These are phyloP conservation scores for Schwanniomyces yamadae DNA, from an alignment of 805 yeast species.

Conservation along the genomic window DNA sequence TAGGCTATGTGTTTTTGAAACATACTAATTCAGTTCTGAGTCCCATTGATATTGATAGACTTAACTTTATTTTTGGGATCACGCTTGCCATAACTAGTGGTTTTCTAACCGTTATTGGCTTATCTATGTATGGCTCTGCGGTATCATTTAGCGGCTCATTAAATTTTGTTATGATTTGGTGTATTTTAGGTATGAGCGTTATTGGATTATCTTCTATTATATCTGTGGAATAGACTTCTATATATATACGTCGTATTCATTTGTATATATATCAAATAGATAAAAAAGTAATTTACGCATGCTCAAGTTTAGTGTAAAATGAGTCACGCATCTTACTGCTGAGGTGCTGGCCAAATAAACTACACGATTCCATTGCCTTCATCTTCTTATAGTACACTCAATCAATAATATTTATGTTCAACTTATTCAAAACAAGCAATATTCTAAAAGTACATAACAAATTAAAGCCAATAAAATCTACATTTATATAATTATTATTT, in stretches of 20 bases:
- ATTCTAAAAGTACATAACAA: conserved; percentile 6
- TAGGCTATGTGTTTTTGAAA: conserved; percentile 54
- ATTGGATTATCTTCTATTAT: conserved; percentile 44
- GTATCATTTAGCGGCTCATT: conserved; percentile 76
- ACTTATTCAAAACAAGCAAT: too few species aligned
- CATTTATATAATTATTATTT: too few species aligned
- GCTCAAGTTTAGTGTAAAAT: too few species aligned
- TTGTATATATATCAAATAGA: conserved; percentile 1
- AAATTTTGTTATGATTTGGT: conserved; percentile 56
- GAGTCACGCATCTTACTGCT: too few species aligned
- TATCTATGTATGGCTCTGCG: conserved; percentile 85
- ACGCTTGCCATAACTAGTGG: conserved; percentile 79
- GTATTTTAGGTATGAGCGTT: conserved; percentile 55
- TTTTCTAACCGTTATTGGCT: conserved; percentile 73
- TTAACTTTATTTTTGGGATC: conserved; percentile 54
- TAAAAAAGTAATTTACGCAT: too few species aligned
- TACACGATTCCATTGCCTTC: too few species aligned
- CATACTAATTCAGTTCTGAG: conserved; percentile 28
- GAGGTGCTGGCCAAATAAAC: too few species aligned
- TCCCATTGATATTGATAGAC: conserved; percentile 28
- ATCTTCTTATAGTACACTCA: too few species aligned
- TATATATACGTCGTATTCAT: too few species aligned
- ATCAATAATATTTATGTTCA: too few species aligned
- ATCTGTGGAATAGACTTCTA: neutral
- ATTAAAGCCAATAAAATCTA: too few species aligned